Evolutionary conservation across 495 filamentous ascomycete genomes (phyloP), one percentile per base, ranked within the genome.

Genomic region (Podospora sp.): DNA sequence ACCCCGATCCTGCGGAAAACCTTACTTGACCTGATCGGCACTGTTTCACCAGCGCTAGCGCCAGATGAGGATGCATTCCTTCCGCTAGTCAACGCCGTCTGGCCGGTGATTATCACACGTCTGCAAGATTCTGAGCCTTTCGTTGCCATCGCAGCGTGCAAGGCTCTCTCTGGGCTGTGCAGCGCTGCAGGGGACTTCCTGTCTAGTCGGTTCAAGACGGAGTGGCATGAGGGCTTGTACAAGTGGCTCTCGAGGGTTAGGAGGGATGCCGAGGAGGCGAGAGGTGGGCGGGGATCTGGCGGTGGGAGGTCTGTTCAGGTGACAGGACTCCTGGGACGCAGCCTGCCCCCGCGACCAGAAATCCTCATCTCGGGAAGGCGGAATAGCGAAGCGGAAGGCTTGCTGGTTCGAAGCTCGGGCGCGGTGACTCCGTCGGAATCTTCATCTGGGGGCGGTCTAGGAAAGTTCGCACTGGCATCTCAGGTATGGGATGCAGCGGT

Each of bases 41-140:
- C 88, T 4, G 86, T 91, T 9, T 81, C 88, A 12, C 87, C 89
- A 0, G 82, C 88, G 3, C 84, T 97, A 2, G 85, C 89, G 1
- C 80, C 83, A 0, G 88, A 95, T 71, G 90, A 96, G 73, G 86
- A 91, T 58, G 87, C 86, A 14, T 97, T 96, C 73, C 82, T 99
- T 0, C 95, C 95, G 0, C 82, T 97, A 2, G 88, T 97, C 56
- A 92, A 97, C 74, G 90, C 91, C 4, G 78, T 97, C 25, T 99
- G 93, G 92, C 92, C 93, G 0, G 86, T 92, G 6, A 80, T 96
- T 11, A 77, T 91, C 0, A 77, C 85, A 5, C 84, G 92, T 36
- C 82, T 97, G 6, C 84, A 90, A 67, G 91, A 96, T 73, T 77
- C 85, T 26, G 92, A 96, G 75, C 82, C 85, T 0, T 93, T 88